Percentiles rank a stretch among this genome's conserved stretches.
phyloP scores from a whole-genome alignment of 2,329 filamentous ascomycete genomes.

The Orbilia oligospora region DNA sequence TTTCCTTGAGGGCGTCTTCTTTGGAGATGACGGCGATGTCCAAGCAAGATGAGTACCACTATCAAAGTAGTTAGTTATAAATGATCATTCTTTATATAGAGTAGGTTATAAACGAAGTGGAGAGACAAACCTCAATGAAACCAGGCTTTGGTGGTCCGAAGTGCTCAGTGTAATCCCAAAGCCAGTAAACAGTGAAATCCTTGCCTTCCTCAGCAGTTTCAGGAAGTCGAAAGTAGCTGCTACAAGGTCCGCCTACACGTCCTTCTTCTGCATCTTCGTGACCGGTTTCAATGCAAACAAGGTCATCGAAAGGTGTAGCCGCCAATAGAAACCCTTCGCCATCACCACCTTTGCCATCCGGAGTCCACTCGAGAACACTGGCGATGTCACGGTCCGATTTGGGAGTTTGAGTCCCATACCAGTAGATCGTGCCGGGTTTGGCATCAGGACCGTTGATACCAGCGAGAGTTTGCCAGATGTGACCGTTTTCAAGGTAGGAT shows the following conservation, averaged over 20 bases:
- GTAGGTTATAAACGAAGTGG: background rate
- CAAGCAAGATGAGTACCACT: constrained; percentile 64
- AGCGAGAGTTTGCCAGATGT: constrained; percentile 62
- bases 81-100: background rate
- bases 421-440: constrained; percentile 62
- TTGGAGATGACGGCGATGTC: constrained; percentile 61
- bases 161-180: constrained; percentile 79
- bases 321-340: constrained; percentile 81
- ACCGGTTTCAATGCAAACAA: constrained; percentile 81
- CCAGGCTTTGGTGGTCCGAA: constrained; percentile 60
- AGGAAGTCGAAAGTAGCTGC: constrained; percentile 84
- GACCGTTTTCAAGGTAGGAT: constrained; percentile 63
- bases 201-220: constrained; percentile 74
- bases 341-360: constrained; percentile 84
- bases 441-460: constrained; percentile 40
- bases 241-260: constrained; percentile 76
- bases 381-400: constrained; percentile 60
- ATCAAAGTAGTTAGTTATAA: background rate
- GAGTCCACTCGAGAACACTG: constrained; percentile 75
- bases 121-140: constrained; percentile 54
- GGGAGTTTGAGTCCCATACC: constrained; percentile 62
- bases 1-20: background rate
- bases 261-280: constrained; percentile 72
- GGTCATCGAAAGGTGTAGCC: constrained; percentile 85
- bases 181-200: constrained; percentile 89